A percentile compares a stretch with the other conserved stretches of the same genome.
These are phyloP conservation scores for Mycena vulgaris DNA, from an alignment of 768 basidiomycete species.

Conservation along the genomic window DNA sequence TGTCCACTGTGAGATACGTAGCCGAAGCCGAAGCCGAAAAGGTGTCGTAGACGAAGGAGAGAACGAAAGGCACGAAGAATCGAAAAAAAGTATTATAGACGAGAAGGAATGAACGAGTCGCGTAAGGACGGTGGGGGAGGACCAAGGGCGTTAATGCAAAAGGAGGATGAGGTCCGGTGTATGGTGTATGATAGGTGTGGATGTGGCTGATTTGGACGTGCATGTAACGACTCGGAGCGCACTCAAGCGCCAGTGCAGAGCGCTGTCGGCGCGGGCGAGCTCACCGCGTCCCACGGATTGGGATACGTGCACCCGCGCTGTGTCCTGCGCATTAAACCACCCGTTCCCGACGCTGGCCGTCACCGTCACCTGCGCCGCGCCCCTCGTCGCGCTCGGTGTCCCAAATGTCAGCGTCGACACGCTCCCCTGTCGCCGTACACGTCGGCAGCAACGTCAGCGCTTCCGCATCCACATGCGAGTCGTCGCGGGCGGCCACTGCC, in stretches of 20 bases:
- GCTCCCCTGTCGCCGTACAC: constrained; percentile 20
- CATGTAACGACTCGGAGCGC: too few species aligned
- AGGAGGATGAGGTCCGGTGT: too few species aligned
- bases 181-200: too few species aligned
- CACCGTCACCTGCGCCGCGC: not conserved
- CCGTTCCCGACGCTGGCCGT: constrained; percentile 65
- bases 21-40: too few species aligned
- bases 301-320: constrained; percentile 65
- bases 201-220: too few species aligned
- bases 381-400: not conserved
- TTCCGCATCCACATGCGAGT: constrained; percentile 19
- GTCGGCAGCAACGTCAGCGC: constrained; percentile 17
- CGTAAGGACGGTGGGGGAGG: too few species aligned
- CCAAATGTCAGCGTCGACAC: not conserved
- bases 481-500: constrained; percentile 54
- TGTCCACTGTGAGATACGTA: too few species aligned
- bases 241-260: not conserved
- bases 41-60: too few species aligned
- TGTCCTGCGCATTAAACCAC: constrained; percentile 67
- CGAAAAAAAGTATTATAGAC: too few species aligned
- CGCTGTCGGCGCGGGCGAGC: constrained; percentile 26
- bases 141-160: too few species aligned
- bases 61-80: too few species aligned
- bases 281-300: constrained; percentile 60
- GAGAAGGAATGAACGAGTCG: too few species aligned